Conservation (phyloP, 2,329 filamentous ascomycete genomes). For the Lasiodiplodia sp. region DNA sequence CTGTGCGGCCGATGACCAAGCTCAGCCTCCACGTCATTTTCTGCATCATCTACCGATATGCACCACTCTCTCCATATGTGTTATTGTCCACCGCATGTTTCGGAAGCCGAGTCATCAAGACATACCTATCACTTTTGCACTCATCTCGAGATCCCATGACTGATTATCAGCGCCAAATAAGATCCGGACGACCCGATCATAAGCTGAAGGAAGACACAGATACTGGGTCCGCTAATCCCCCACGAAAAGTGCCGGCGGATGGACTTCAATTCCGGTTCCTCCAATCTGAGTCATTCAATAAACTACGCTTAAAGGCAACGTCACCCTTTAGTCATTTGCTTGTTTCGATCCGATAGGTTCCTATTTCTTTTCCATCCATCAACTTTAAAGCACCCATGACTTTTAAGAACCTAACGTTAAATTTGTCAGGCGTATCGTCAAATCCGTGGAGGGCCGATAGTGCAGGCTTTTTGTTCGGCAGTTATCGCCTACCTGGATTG, state of each 20-base stretch:
- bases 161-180: background rate
- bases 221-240: background rate
- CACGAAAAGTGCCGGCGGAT: background rate
- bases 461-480: background rate
- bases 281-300: background rate
- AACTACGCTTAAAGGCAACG: background rate
- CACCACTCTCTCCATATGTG: background rate
- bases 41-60: background rate
- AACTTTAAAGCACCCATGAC: background rate
- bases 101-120: background rate
- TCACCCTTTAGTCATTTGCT: background rate
- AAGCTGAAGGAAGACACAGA: background rate
- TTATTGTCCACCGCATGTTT: background rate
- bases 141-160: background rate
- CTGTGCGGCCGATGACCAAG: background rate
- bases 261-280: background rate
- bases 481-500: background rate
- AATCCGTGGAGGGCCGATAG: background rate
- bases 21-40: constrained; percentile 11
- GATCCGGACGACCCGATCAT: background rate
- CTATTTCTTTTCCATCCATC: background rate
- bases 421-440: background rate
- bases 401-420: background rate
- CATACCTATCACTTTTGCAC: background rate
- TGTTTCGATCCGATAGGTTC: too few relatives aligned